These are phyloP conservation scores for Cladobotryum mycophilum DNA, from an alignment of 2,329 filamentous ascomycete species.

Conservation along the genomic window DNA sequence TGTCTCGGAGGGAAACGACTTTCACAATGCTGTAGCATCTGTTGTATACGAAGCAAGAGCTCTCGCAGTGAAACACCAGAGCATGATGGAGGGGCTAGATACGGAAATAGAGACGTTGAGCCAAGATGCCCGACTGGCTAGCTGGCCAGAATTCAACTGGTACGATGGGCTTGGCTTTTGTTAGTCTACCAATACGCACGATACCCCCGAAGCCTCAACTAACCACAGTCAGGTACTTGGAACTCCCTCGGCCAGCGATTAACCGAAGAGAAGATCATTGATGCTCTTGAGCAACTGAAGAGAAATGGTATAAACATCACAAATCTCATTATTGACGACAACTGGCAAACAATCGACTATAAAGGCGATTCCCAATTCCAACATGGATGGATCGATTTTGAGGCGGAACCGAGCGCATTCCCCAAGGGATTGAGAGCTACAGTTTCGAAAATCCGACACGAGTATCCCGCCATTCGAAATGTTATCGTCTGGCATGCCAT, in stretches of 20 bases:
- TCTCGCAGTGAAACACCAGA: constrained; percentile 33
- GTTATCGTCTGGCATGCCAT: constrained; percentile 94
- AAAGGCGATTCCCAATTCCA: constrained; percentile 46
- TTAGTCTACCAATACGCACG: constrained; percentile 27
- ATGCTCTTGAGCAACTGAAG: constrained; percentile 66
- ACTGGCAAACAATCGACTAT: constrained; percentile 75
- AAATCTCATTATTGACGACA: constrained; percentile 92
- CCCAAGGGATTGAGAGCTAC: constrained; percentile 71
- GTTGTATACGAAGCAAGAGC: constrained; percentile 83
- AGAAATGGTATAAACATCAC: constrained; percentile 69
- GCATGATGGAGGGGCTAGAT: constrained; percentile 35
- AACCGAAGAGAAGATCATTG: constrained; percentile 71
- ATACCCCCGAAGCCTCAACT: not conserved
- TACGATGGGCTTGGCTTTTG: constrained; percentile 92
- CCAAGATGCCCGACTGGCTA: constrained; percentile 51
- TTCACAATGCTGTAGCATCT: constrained; percentile 71
- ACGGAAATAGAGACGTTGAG: constrained; percentile 40
- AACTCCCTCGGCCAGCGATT: constrained; percentile 82
- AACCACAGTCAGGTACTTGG: constrained; percentile 63
- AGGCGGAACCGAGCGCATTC: constrained; percentile 74
- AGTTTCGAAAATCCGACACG: constrained; percentile 60
- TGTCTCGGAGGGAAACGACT: constrained; percentile 62
- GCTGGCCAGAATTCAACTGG: constrained; percentile 67
- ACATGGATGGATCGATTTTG: constrained; percentile 72
- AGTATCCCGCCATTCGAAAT: constrained; percentile 68